These are phyloP conservation scores for Vanrija humicola DNA, from an alignment of 1,284 basidiomycete genomes.

Conservation along the genomic window DNA sequence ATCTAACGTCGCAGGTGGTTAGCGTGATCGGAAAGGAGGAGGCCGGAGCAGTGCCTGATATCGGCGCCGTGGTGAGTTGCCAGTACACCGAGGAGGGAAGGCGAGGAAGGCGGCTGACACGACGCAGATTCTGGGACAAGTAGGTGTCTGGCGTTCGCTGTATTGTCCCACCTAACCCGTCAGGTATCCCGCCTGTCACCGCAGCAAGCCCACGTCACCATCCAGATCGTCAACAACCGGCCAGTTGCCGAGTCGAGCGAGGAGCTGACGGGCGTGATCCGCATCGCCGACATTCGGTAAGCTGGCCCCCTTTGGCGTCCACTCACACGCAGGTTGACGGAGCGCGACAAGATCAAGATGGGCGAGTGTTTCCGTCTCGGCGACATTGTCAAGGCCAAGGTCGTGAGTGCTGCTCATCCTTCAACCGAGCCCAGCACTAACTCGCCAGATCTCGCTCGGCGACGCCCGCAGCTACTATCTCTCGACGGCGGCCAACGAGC, in stretches of 20 bases:
- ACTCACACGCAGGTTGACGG: conserved; percentile 58
- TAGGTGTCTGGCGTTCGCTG: conserved; percentile 13
- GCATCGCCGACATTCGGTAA: conserved; percentile 78
- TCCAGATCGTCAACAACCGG: conserved; percentile 84
- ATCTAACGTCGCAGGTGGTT: conserved; percentile 24
- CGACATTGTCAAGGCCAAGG: conserved; percentile 87
- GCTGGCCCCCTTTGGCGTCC: not conserved
- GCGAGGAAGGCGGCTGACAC: not conserved
- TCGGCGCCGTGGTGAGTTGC: conserved; percentile 42
- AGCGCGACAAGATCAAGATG: conserved; percentile 89
- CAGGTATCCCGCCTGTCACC: conserved; percentile 78
- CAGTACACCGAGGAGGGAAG: not conserved
- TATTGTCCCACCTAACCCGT: conserved; percentile 47
- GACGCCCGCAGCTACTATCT: conserved; percentile 91
- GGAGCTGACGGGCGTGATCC: conserved; percentile 89
- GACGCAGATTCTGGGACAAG: conserved; percentile 38
- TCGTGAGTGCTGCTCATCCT: conserved; percentile 60
- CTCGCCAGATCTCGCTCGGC: conserved; percentile 75
- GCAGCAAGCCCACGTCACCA: conserved; percentile 78
- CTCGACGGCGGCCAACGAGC: conserved; percentile 87
- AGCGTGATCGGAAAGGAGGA: conserved; percentile 45
- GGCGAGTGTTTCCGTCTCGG: conserved; percentile 93
- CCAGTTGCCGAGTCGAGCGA: conserved; percentile 76
- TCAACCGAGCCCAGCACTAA: not conserved
- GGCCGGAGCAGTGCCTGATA: conserved; percentile 46